A percentile compares a stretch with the other conserved stretches of the same genome.
Conservation (phyloP, 169 alveolate species). For the Cryptosporidium sp. region DNA sequence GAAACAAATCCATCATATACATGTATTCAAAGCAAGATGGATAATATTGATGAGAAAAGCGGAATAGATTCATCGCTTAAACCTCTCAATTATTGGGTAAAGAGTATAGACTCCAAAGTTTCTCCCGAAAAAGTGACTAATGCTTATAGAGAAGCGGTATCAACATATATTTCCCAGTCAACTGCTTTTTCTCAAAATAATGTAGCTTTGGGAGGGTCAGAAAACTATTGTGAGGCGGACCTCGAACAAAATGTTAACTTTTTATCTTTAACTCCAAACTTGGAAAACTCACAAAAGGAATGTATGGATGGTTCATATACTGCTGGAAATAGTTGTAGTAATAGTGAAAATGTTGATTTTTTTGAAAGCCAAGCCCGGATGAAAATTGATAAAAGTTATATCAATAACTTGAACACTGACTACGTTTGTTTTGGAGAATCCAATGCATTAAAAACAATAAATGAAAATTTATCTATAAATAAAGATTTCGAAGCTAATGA, state of each 20-base stretch:
- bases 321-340: neutral
- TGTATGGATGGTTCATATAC: neutral
- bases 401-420: slow-evolving; percentile 38
- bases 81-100: slow-evolving; percentile 69
- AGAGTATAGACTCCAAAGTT: slow-evolving; percentile 42
- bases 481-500: slow-evolving; percentile 1
- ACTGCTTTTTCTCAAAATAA: slow-evolving; percentile 18
- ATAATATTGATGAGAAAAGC: neutral
- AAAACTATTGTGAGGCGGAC: neutral
- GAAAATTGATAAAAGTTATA: slow-evolving; percentile 9
- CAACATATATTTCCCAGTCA: slow-evolving; percentile 62
- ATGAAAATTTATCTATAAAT: neutral
- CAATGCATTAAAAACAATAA: neutral
- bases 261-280: neutral
- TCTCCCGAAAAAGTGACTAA: slow-evolving; percentile 66
- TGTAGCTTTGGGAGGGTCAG: neutral
- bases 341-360: neutral
- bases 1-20: neutral
- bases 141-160: slow-evolving; percentile 74
- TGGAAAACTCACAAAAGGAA: neutral
- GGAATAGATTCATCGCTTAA: slow-evolving; percentile 28
- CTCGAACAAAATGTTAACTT: neutral
- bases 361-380: neutral
- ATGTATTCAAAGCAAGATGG: neutral
- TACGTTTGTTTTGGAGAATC: neutral